These are phyloP conservation scores for Aspergillus tamarii DNA, from an alignment of 2,329 filamentous ascomycete species.

Conservation along the genomic window DNA sequence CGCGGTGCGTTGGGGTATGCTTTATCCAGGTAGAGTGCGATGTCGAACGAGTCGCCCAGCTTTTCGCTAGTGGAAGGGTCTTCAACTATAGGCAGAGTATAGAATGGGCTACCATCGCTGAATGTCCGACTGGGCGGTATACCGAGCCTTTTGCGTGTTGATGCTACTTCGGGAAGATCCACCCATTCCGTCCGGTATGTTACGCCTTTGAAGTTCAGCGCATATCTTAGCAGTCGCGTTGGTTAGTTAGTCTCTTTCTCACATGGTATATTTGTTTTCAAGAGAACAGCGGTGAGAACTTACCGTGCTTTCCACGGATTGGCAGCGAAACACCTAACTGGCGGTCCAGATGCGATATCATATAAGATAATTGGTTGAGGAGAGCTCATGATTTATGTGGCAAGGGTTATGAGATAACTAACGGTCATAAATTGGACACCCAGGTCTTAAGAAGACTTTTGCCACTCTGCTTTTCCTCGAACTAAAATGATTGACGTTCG, in stretches of 20 bases:
- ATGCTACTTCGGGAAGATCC: constrained; percentile 17
- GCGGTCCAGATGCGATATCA: constrained; percentile 46
- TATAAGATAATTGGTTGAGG: constrained; percentile 43
- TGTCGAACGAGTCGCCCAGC: constrained; percentile 9
- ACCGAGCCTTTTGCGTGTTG: constrained; percentile 14
- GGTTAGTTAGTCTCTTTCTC: neutral
- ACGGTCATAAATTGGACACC: neutral
- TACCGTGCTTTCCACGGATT: constrained; percentile 37
- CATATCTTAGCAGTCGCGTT: constrained; percentile 6
- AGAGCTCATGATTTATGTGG: neutral
- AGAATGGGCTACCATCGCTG: constrained; percentile 4
- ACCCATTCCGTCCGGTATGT: constrained; percentile 19
- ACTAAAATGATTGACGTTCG: no score
- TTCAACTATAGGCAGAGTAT: constrained; percentile 2
- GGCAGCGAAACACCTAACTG: constrained; percentile 31
- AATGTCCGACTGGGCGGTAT: neutral
- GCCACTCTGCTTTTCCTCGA: neutral
- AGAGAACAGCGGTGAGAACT: neutral
- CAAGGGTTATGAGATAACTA: neutral
- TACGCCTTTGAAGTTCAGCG: constrained; percentile 19
- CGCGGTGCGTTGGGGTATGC: neutral
- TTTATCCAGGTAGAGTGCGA: constrained; percentile 18
- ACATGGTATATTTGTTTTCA: no score
- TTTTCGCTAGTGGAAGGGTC: neutral
- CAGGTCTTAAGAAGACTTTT: neutral